Percentiles rank a stretch among this genome's conserved stretches.
These are phyloP conservation scores for Bryum argenteum DNA, from an alignment of 225 moss, liverwort and hornwort species.

Conservation along the genomic window DNA sequence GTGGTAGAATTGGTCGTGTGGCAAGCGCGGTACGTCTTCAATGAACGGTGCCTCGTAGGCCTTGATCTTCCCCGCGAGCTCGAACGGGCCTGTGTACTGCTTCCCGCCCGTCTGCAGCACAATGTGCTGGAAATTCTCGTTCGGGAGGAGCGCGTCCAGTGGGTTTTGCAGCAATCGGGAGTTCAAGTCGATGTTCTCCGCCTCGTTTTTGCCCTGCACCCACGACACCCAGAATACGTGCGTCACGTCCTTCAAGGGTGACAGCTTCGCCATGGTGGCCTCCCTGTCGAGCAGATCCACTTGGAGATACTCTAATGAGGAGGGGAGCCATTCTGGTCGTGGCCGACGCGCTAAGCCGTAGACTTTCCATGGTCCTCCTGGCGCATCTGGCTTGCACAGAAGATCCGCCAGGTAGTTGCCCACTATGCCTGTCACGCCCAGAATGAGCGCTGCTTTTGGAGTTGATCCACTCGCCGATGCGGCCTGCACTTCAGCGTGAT, in stretches of 20 bases:
- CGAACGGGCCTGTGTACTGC: constrained; percentile 64
- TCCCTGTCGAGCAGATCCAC: constrained; percentile 53
- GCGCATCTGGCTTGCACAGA: constrained; percentile 36
- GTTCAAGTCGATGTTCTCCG: constrained; percentile 50
- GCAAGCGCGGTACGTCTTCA: constrained; percentile 38
- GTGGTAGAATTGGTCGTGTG: constrained; percentile 49
- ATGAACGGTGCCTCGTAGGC: constrained; percentile 28
- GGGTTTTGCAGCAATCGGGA: constrained; percentile 43
- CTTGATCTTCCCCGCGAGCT: constrained; percentile 29
- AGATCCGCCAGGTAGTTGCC: constrained; percentile 58
- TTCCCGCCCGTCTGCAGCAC: constrained; percentile 67
- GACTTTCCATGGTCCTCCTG: constrained; percentile 64
- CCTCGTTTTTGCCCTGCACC: constrained; percentile 42
- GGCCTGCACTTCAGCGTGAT: constrained; percentile 7
- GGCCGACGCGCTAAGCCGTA: constrained; percentile 56
- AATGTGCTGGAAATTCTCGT: constrained; percentile 58
- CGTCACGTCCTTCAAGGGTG: constrained; percentile 45
- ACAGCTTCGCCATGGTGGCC: constrained; percentile 39
- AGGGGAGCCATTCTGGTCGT: constrained; percentile 39
- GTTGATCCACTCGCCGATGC: background rate
- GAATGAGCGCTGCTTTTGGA: constrained; percentile 45
- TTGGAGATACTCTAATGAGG: constrained; percentile 38
- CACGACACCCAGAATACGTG: constrained; percentile 59
- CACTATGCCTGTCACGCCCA: constrained; percentile 72
- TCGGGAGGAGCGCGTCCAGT: constrained; percentile 51